These are phyloP conservation scores for Termitomyces eurrhizus DNA, from an alignment of 768 basidiomycete genomes.

Conservation along the genomic window DNA sequence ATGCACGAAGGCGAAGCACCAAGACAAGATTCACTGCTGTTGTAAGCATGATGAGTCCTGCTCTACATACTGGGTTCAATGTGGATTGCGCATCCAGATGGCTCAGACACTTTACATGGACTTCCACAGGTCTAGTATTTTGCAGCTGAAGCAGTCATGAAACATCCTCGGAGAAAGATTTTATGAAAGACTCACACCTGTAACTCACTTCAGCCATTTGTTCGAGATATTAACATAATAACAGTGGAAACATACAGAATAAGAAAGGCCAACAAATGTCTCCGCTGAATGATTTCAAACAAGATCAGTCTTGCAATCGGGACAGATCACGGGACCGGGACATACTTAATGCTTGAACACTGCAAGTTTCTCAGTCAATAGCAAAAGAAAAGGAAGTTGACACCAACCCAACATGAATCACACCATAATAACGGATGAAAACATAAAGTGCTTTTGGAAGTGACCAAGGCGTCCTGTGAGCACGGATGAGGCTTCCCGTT, in stretches of 20 bases:
- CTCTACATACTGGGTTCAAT: neutral
- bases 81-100: neutral
- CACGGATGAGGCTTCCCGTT: neutral
- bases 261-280: neutral
- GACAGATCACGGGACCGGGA: neutral
- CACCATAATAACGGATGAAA: slow-evolving; percentile 8
- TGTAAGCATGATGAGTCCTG: slow-evolving; percentile 1
- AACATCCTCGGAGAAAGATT: neutral
- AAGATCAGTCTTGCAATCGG: neutral
- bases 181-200: neutral
- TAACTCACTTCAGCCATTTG: neutral
- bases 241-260: neutral
- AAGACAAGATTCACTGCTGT: slow-evolving; percentile 7
- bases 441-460: slow-evolving; percentile 10
- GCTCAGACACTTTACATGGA: neutral
- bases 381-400: neutral
- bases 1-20: slow-evolving; percentile 7
- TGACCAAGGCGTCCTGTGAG: slow-evolving; percentile 5
- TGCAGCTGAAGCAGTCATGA: neutral
- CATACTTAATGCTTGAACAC: neutral
- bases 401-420: slow-evolving; percentile 3
- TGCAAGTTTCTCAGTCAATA: neutral
- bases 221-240: neutral
- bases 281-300: neutral
- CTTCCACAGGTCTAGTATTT: neutral